A percentile compares a stretch with the other conserved stretches of the same genome.
Evolutionary conservation across 2,329 filamentous ascomycete genomes (phyloP).

Genomic region (Diplodia sapinea): DNA sequence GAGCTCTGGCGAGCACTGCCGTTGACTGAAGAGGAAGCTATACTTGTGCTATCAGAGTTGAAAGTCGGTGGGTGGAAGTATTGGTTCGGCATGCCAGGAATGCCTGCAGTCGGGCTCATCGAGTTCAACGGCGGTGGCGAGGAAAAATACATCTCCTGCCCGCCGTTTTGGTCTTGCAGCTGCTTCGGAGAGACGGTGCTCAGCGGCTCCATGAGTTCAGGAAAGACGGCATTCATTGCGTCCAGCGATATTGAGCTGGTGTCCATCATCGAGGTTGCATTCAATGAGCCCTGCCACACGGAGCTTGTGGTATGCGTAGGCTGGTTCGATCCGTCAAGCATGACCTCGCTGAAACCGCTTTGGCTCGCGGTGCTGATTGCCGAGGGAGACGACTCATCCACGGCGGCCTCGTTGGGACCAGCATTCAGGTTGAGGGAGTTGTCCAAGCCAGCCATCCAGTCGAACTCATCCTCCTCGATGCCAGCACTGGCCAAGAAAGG

Average conservation of each 20-base stretch:
- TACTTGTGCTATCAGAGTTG: conserved; percentile 68
- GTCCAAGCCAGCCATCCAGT: conserved; percentile 85
- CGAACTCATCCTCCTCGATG: conserved; percentile 76
- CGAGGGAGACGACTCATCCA: conserved; percentile 93
- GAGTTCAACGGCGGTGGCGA: conserved; percentile 77
- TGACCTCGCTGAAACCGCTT: conserved; percentile 86
- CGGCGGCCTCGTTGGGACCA: conserved; percentile 74
- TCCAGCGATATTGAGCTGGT: conserved; percentile 75
- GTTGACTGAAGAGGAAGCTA: conserved; percentile 71
- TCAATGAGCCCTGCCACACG: conserved; percentile 56
- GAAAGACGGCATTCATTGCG: conserved; percentile 73
- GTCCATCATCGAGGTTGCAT: conserved; percentile 70
- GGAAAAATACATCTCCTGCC: conserved; percentile 75
- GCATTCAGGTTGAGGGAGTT: conserved; percentile 65
- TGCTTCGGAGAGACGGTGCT: conserved; percentile 77
- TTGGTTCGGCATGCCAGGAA: conserved; percentile 67
- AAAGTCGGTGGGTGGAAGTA: conserved; percentile 71
- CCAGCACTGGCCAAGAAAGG: conserved; percentile 66
- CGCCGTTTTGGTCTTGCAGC: conserved; percentile 70
- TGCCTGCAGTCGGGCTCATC: conserved; percentile 70
- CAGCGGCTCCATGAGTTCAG: conserved; percentile 68
- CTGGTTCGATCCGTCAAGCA: conserved; percentile 73
- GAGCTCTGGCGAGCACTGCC: conserved; percentile 68
- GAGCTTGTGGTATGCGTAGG: conserved; percentile 41
- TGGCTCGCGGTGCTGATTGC: conserved; percentile 95